These are phyloP conservation scores for Pseudopyrenochaeta lycopersici DNA, from an alignment of 2,329 filamentous ascomycete genomes.

Conservation along the genomic window DNA sequence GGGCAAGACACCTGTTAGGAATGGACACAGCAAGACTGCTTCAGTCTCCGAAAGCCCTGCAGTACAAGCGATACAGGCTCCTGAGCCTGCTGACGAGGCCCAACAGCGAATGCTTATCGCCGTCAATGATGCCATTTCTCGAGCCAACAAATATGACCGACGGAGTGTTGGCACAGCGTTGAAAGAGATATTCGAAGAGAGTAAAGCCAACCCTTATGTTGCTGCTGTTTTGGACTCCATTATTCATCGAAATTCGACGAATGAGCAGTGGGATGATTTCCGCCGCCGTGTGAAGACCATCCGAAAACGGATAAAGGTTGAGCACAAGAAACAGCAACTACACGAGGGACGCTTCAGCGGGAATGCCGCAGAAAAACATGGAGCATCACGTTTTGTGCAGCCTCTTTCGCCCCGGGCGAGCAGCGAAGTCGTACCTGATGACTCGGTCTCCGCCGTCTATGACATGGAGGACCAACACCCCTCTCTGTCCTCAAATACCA, in stretches of 20 bases:
- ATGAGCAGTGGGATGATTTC: slow-evolving; percentile 52
- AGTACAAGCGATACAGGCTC: slow-evolving; percentile 18
- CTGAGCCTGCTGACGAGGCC: slow-evolving; percentile 15
- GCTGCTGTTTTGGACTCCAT: slow-evolving; percentile 54
- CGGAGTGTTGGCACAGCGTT: slow-evolving; percentile 47
- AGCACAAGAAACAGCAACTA: slow-evolving; percentile 31
- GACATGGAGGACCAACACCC: slow-evolving; percentile 26
- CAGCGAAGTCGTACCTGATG: slow-evolving; percentile 35
- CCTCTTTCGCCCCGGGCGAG: slow-evolving; percentile 33
- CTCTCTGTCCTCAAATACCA: slow-evolving; percentile 3
- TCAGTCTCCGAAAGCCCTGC: slow-evolving; percentile 30
- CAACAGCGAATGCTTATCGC: slow-evolving; percentile 43
- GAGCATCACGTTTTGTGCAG: slow-evolving; percentile 20
- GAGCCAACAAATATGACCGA: slow-evolving; percentile 48
- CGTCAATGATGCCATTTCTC: slow-evolving; percentile 55
- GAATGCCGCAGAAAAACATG: slow-evolving; percentile 45
- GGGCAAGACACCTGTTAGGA: slow-evolving; percentile 40
- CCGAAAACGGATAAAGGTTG: slow-evolving; percentile 51
- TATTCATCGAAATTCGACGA: slow-evolving; percentile 51
- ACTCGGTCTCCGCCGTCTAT: slow-evolving; percentile 30
- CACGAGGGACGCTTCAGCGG: slow-evolving; percentile 22
- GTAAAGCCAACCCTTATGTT: slow-evolving; percentile 47
- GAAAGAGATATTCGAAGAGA: slow-evolving; percentile 54
- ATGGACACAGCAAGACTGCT: slow-evolving; percentile 26
- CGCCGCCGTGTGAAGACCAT: slow-evolving; percentile 54